Evolutionary conservation across 345 rosid genomes (phyloP).

Genomic region (Geranium brycei): DNA sequence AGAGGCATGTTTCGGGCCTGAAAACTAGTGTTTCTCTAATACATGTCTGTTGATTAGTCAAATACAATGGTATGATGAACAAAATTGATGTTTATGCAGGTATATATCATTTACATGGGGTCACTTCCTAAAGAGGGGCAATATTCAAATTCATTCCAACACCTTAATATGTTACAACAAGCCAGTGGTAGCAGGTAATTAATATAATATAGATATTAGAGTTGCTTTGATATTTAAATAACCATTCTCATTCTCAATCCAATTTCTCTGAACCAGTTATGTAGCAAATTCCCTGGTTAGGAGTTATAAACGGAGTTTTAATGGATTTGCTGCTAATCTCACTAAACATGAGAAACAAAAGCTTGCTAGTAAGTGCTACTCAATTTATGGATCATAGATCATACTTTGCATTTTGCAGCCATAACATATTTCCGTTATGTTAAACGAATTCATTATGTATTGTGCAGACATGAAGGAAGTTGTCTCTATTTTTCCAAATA

Average conservation of each 20-base stretch:
- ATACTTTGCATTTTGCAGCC: background rate
- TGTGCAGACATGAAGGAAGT: conserved; percentile 22
- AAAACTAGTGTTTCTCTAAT: no score
- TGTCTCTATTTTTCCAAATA: conserved; percentile 37
- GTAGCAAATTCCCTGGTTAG: conserved; percentile 22
- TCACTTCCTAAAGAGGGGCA: conserved; percentile 13
- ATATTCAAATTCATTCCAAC: conserved; percentile 17
- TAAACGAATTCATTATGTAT: no score
- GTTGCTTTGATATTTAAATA: background rate
- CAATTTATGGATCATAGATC: background rate
- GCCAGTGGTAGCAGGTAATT: background rate
- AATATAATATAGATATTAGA: background rate
- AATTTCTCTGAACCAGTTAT: conserved; percentile 15
- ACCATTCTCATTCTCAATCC: background rate
- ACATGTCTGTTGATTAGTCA: no score
- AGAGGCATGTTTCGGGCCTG: background rate
- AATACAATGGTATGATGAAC: no score
- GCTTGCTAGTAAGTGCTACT: conserved; percentile 26
- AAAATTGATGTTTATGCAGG: conserved; percentile 13
- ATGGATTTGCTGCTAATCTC: conserved; percentile 44
- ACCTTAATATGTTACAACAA: conserved; percentile 25
- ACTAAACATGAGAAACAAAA: conserved; percentile 26
- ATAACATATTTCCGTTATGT: no score
- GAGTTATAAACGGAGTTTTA: conserved; percentile 48
- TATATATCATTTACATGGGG: conserved; percentile 32